Conservation (phyloP, 2,329 filamentous ascomycete species). For the Scedosporium apiospermum region DNA sequence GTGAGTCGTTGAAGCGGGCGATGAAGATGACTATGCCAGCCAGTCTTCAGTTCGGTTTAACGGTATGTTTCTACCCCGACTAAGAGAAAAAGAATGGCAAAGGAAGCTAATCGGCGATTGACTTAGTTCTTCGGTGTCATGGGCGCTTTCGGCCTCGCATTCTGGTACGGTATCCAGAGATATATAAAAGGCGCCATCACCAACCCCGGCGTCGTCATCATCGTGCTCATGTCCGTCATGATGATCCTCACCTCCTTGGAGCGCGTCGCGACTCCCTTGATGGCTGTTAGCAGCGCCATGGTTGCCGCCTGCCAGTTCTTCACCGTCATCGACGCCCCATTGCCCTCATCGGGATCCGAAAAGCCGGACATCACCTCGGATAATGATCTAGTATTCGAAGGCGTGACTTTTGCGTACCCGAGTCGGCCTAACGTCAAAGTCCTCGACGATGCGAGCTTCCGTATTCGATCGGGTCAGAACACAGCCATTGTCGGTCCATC, state of each 20-base stretch:
- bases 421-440: constrained; percentile 55
- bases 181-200: constrained; percentile 35
- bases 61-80: constrained; percentile 19
- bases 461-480: constrained; percentile 53
- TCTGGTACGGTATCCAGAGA: constrained; percentile 53
- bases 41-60: constrained; percentile 40
- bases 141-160: constrained; percentile 44
- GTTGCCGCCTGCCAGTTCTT: constrained; percentile 51
- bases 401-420: constrained; percentile 64
- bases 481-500: constrained; percentile 69
- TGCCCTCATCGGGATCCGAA: constrained; percentile 24
- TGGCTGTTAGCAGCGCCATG: constrained; percentile 47
- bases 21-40: constrained; percentile 39
- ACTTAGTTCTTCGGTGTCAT: constrained; percentile 43
- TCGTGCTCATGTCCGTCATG: constrained; percentile 50
- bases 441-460: constrained; percentile 47
- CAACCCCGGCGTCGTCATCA: constrained; percentile 42
- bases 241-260: constrained; percentile 47
- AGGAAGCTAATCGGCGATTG: background rate
- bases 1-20: constrained; percentile 40
- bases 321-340: constrained; percentile 40
- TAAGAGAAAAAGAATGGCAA: background rate
- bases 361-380: constrained; percentile 26
- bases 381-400: constrained; percentile 38
- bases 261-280: constrained; percentile 45